Percentiles rank a stretch among this genome's conserved stretches.
phyloP scores from a whole-genome alignment of 305 asterid genomes.

The Fraxinus xanthoxyloides region DNA sequence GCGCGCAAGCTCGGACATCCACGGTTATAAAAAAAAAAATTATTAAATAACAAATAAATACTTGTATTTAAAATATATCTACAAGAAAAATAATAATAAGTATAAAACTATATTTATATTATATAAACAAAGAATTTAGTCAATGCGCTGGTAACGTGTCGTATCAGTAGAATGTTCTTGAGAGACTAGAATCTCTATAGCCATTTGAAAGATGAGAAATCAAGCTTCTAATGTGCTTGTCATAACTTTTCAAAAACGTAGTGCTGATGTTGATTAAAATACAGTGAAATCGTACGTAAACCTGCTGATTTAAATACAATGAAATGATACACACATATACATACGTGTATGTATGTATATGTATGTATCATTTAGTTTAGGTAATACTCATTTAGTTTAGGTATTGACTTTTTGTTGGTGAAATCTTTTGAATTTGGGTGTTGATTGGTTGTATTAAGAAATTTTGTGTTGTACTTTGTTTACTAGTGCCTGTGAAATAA shows the following conservation, averaged over 20 bases:
- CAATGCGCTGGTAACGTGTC: neutral
- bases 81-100: too few relatives aligned
- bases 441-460: neutral
- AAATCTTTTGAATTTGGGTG: slow-evolving; percentile 1
- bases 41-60: too few relatives aligned
- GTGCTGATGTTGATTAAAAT: neutral
- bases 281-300: neutral
- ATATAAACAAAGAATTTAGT: neutral
- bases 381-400: neutral
- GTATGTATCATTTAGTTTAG: too few relatives aligned
- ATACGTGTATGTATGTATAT: too few relatives aligned
- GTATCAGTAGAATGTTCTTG: neutral
- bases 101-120: too few relatives aligned
- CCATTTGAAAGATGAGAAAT: neutral
- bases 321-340: too few relatives aligned
- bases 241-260: neutral
- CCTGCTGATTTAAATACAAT: neutral
- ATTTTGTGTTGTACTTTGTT: neutral
- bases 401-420: slow-evolving; percentile 11
- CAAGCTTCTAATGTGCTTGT: neutral
- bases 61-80: neutral
- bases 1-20: too few relatives aligned
- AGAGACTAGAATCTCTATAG: neutral
- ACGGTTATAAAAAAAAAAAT: too few relatives aligned
- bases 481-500: neutral